phyloP scores from a whole-genome alignment of 257 asterid genomes.

The Apocynum venetum region DNA sequence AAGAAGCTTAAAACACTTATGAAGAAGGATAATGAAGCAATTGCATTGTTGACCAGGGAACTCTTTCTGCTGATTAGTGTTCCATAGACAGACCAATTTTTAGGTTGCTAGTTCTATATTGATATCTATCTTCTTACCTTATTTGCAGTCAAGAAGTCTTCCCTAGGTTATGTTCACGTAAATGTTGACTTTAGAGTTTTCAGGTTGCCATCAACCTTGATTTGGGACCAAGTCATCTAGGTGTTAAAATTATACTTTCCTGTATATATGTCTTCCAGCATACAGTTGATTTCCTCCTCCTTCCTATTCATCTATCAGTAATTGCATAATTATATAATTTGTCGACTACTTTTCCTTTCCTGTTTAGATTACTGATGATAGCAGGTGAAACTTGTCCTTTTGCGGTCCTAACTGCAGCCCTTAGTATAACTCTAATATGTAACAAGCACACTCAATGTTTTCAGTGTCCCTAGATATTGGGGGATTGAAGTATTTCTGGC shows the following conservation, averaged over 20 bases:
- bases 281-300: neutral
- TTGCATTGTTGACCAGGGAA: neutral
- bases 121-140: too few relatives aligned
- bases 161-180: neutral
- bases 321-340: neutral
- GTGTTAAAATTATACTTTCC: too few relatives aligned
- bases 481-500: neutral
- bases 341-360: neutral
- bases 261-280: too few relatives aligned
- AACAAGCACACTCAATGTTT: neutral
- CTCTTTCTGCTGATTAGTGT: neutral
- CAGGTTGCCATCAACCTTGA: too few relatives aligned
- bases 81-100: neutral
- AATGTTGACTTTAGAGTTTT: too few relatives aligned
- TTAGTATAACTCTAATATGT: neutral
- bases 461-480: neutral
- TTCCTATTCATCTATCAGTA: neutral
- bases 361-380: neutral
- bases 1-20: neutral
- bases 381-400: neutral
- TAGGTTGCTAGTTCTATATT: neutral
- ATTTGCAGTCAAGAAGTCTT: neutral
- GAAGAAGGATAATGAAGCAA: neutral
- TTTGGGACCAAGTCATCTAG: too few relatives aligned
- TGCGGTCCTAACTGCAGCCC: neutral